Evolutionary conservation across 345 rosid species (phyloP).

Genomic region (Balakata baccata): DNA sequence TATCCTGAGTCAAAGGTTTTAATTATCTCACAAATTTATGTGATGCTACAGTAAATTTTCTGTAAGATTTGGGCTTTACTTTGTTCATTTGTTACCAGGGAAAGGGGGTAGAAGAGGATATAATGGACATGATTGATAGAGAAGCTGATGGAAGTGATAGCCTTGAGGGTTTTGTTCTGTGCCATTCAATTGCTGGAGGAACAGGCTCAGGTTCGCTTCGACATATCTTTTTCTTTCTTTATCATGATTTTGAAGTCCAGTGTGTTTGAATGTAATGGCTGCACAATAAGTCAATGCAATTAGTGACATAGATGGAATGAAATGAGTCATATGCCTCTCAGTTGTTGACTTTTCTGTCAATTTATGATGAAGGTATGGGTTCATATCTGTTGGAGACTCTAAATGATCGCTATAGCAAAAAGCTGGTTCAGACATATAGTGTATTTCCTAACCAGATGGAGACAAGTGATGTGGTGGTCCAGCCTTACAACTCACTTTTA

Average conservation of each 20-base stretch:
- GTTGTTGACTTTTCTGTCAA: constrained; percentile 16
- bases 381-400: constrained; percentile 91
- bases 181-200: constrained; percentile 97
- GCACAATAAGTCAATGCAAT: background rate
- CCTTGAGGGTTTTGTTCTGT: constrained; percentile 92
- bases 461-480: constrained; percentile 97
- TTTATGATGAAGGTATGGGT: constrained; percentile 78
- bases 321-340: background rate
- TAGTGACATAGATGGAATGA: background rate
- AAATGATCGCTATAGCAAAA: constrained; percentile 98
- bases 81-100: constrained; percentile 52
- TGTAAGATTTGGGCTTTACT: constrained; percentile 9
- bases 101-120: constrained; percentile 89
- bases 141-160: constrained; percentile 99
- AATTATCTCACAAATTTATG: too few relatives aligned
- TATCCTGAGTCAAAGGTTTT: background rate
- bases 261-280: background rate
- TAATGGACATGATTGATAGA: constrained; percentile 96
- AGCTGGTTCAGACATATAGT: constrained; percentile 93
- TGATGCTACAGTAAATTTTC: background rate
- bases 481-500: constrained; percentile 93
- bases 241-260: background rate
- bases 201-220: constrained; percentile 82
- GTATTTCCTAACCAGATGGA: constrained; percentile 99
- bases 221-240: background rate